Base-by-base conservation (phyloP, 1,139 yeast species). In the Kurtzmaniella quercitrusa region DNA sequence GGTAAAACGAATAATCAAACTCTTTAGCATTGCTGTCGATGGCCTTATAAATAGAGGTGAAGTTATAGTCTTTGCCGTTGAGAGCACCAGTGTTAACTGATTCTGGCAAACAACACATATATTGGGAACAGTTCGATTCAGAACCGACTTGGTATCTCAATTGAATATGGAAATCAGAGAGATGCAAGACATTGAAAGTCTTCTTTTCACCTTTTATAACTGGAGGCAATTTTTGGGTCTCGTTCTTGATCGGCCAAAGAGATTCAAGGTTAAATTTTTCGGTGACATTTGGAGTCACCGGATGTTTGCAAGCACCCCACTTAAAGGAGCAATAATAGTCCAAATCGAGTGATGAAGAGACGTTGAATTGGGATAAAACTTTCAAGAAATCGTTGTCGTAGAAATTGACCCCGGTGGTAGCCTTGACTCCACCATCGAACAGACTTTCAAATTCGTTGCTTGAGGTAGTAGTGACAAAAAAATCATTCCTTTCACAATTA, bases 91-190 rank as follows among this genome's bases (percentile, higher is more conserved):
- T 44, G 48, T 65, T 73, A 47, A 55, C 62, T 10, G 68, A 60
- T 38, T 62, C 71, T 0, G 70, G 70, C 45, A 70, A 62, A 57
- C 85, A 79, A 57, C 84, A 79, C 63, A 76, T 68, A 12, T 62
- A 57, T 25, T 62, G 58, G 3, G 81, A 60, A 60, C 89, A 82
- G 54, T 82, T 80, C 14, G 79, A 78, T 56, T 82, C 88, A 3
- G 80, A 58, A 17, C 85, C 86, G 14, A 75, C 66, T 2, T 70
- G 59, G 58, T 81, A 83, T 47, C 81, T 73, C 44, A 75, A 62
- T 55, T 81, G 79, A 41, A 81, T 61, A 56, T 83, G 90, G 62
- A 82, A 77, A 56, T 83, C 90, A 24, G 81, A 74, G 23, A 83
- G 54, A 53, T 83, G 90, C 47, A 82, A 65, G n/a, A 81, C 89